These are phyloP conservation scores for Aspergillus costaricaensis DNA, from an alignment of 2,329 filamentous ascomycete genomes.

Conservation along the genomic window DNA sequence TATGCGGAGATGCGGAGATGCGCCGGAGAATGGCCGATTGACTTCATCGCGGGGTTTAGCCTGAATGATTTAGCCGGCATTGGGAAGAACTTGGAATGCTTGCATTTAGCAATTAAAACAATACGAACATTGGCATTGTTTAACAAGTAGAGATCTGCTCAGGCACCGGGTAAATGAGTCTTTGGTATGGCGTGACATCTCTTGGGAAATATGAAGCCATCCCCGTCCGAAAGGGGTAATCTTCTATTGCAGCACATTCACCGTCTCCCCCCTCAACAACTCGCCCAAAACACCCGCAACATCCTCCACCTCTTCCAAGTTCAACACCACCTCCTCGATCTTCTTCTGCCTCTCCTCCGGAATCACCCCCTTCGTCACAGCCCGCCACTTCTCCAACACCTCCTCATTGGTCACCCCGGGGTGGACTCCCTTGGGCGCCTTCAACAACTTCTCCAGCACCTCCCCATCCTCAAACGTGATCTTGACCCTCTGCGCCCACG, in stretches of 20 bases:
- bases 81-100: too few relatives aligned
- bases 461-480: background rate
- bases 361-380: constrained; percentile 1
- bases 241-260: background rate
- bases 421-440: background rate
- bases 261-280: background rate
- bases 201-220: too few relatives aligned
- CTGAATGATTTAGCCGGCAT: constrained; percentile 1
- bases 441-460: background rate
- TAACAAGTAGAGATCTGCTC: background rate
- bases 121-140: too few relatives aligned
- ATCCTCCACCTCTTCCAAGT: background rate
- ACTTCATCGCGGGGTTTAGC: background rate
- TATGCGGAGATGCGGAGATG: background rate
- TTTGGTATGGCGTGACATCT: too few relatives aligned
- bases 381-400: constrained; percentile 1
- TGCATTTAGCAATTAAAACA: too few relatives aligned
- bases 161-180: background rate
- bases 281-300: background rate
- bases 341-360: background rate
- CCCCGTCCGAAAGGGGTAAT: background rate
- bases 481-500: background rate
- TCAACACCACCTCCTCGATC: background rate
- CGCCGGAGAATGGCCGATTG: background rate
- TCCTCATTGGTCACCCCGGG: background rate